Base-by-base conservation (phyloP, 169 alveolate genomes). In the Perkinsus marinus region DNA sequence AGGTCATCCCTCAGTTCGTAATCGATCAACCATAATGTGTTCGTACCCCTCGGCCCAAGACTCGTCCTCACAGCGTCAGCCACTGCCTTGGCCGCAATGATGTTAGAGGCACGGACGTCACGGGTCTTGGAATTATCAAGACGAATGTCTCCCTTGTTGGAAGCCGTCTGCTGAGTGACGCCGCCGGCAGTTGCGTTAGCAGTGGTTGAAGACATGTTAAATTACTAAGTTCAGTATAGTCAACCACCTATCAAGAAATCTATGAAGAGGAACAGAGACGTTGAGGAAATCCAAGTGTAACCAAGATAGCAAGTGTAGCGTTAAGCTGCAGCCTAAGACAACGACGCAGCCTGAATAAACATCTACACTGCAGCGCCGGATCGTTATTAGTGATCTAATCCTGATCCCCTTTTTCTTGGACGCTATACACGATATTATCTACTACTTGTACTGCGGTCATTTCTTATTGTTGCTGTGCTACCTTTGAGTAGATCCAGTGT, bases 61-160 rank as follows among this genome's bases (percentile, higher is more conserved):
- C 99, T 96, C 16, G 99, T 98, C 93, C 99, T 97, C 43, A 99
- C 96, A 69, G 98, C 98, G 93, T 99, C 99, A 22, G 99, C 98
- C 69, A 98, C 99, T 41, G 99, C 99, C 90, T 95, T 96, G 17
- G 98, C 98, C 37, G 98, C 98, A 89, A 96, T 91, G 69, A 96
- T 96, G 95, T 96, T 96, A 91, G 95, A 94, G 89, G 93, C 94
- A 91, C 97, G 94, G 41, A 96, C 97, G 89, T 96, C 97, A 34
- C 95, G 94, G 91, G 93, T 94, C 91, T 95, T 95, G 37, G 79
- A 57, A 57, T 57, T 57, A 57, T 57, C 79, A 13, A 57, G 34
- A 6, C 79, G 79, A 26, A 57, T 57, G 34, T 57, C 79, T 57
- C 79, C 79, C 79, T 57, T 57, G 34, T 57, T 57, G 22, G 79